Evolutionary conservation across 306 rosid genomes (phyloP), one percentile per base, ranked within the genome.

Genomic region (Vicia faba): DNA sequence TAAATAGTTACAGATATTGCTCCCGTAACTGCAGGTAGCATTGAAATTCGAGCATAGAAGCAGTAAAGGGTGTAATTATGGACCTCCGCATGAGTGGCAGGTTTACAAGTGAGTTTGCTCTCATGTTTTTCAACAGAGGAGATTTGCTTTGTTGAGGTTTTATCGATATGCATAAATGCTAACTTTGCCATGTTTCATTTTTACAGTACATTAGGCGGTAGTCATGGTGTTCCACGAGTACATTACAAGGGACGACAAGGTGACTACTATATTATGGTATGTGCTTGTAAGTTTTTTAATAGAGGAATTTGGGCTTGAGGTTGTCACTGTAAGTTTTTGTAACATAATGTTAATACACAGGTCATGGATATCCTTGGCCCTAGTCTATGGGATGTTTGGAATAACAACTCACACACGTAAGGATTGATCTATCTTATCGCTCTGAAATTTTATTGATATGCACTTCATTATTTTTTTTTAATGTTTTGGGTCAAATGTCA

Each of bases 301-400:
- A 7, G 61, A 73, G 16, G 53, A 53, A 56, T 41, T 3, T 16
- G 43, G 46, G 53, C 53, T 64, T 50, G 66, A 45, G 51, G 60
- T 69, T 73, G 60, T 65, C 36, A 73, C 41, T 63, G 16, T 19
- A 54, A 39, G 63, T 38, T 62, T 62, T 66, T 18, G 14, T 53
- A 36, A 75, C 38, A 7, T 55, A 39, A 60, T 65, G 20, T 33
- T 61, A 33, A 28, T 10, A 28, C 79, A 11, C 75, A 89, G 98
- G 98, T 92, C 51, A 92, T 92, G 96, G 98, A 92, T 81, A 87
- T 89, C 75, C 87, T 92, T 36, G 98, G 98, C 63, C 88, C 96
- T 41, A 92, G 98, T 82, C 76, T 92, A 71, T 92, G 96, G 96
- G 96, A 92, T 83, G 90, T 92, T 16, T 92, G 96, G 96, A 89